A percentile compares a stretch with the other conserved stretches of the same genome.
These are phyloP conservation scores for Pyrus bretschneideri DNA, from an alignment of 306 rosid genomes.

Conservation along the genomic window DNA sequence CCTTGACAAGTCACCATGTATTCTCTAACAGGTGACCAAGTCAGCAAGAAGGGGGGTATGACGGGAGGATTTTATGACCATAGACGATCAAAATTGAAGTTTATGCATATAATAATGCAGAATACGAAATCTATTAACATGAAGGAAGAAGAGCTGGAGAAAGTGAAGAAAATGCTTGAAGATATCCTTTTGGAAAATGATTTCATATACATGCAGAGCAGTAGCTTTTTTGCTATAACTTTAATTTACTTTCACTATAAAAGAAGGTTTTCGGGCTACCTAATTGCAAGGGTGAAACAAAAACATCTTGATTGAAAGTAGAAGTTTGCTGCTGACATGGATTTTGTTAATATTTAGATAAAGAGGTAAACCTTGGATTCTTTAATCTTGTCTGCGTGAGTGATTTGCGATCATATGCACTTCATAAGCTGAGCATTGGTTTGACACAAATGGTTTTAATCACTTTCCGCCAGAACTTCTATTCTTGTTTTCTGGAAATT, in stretches of 20 bases:
- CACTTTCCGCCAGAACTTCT: neutral
- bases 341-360: neutral
- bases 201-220: neutral
- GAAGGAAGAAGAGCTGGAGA: constrained; percentile 60
- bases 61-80: constrained; percentile 98
- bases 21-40: constrained; percentile 78
- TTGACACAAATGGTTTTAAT: neutral
- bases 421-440: neutral
- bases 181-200: constrained; percentile 64
- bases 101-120: constrained; percentile 60
- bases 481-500: neutral
- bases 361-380: neutral
- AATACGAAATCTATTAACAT: constrained; percentile 38
- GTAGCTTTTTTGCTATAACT: neutral
- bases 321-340: neutral
- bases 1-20: constrained; percentile 19
- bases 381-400: neutral
- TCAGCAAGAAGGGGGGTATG: constrained; percentile 99
- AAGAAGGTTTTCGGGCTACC: neutral
- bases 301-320: neutral
- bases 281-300: neutral
- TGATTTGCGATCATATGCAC: neutral
- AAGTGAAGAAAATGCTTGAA: constrained; percentile 57
- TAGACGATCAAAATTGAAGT: constrained; percentile 83
- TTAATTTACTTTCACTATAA: neutral